Evolutionary conservation across 345 rosid species (phyloP).

Genomic region (Bruguiera gymnorhiza): DNA sequence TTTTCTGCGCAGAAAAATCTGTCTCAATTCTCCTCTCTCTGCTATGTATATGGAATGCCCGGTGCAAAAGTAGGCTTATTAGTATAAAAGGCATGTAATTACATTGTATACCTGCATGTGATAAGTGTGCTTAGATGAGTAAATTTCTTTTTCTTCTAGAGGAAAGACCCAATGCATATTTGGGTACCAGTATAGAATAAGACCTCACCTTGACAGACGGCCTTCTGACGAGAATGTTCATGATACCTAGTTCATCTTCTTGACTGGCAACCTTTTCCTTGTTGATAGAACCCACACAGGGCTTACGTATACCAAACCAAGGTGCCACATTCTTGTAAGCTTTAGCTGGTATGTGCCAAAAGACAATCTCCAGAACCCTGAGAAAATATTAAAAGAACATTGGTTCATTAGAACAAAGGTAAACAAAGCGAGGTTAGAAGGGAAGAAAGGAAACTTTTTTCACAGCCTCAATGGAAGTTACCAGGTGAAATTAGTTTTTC

Average conservation of each 20-base stretch:
- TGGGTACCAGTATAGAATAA: neutral
- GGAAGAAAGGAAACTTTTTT: neutral
- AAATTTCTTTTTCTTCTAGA: neutral
- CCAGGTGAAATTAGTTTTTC: neutral
- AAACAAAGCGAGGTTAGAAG: neutral
- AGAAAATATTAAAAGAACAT: neutral
- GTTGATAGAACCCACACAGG: slow-evolving; percentile 87
- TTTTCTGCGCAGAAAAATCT: too few relatives aligned
- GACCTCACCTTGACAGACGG: slow-evolving; percentile 67
- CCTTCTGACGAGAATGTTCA: slow-evolving; percentile 51
- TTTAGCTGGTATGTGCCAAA: slow-evolving; percentile 93
- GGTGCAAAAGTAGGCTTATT: too few relatives aligned
- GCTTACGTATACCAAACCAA: slow-evolving; percentile 39
- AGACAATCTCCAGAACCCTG: slow-evolving; percentile 80
- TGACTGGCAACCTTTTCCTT: slow-evolving; percentile 73
- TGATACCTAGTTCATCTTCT: slow-evolving; percentile 70
- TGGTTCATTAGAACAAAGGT: neutral
- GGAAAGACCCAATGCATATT: neutral
- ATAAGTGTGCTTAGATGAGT: too few relatives aligned
- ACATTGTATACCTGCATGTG: too few relatives aligned
- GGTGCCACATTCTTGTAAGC: slow-evolving; percentile 81
- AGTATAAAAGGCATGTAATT: too few relatives aligned
- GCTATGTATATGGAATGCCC: too few relatives aligned
- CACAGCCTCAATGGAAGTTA: slow-evolving; percentile 4
- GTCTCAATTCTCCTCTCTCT: too few relatives aligned